Evolutionary conservation across 805 yeast species (phyloP).

Genomic region (Ogataea paraovalis): DNA sequence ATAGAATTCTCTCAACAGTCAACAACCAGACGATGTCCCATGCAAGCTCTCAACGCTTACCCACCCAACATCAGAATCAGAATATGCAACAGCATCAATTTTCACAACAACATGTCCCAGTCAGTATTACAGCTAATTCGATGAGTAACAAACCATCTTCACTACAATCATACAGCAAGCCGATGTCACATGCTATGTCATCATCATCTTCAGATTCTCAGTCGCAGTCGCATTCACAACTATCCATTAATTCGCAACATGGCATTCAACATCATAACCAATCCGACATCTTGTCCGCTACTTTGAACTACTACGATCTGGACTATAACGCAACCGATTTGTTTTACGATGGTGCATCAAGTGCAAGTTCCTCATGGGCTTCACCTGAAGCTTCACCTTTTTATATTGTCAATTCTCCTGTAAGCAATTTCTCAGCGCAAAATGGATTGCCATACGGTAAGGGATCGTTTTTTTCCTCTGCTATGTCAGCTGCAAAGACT

Average conservation of each 20-base stretch:
- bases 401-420: neutral
- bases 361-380: conserved; percentile 10
- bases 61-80: neutral
- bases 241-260: neutral
- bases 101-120: neutral
- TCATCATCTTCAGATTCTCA: neutral
- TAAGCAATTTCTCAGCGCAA: conserved; percentile 3
- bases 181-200: neutral
- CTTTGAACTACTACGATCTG: conserved; percentile 26
- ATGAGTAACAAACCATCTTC: neutral
- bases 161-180: neutral
- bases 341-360: conserved; percentile 16
- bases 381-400: conserved; percentile 6
- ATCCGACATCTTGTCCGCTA: conserved; percentile 9
- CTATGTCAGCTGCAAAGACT: conserved; percentile 7
- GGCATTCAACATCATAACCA: neutral
- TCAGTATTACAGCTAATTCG: neutral
- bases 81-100: neutral
- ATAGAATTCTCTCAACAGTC: conserved; percentile 11
- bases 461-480: conserved; percentile 9
- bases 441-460: neutral
- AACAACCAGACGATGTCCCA: conserved; percentile 3
- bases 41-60: neutral
- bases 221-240: neutral
- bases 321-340: conserved; percentile 22